Percentiles rank a stretch among this genome's conserved stretches.
Evolutionary conservation across 148 eudicot genomes (phyloP).

Genomic region (Agrostemma githago): DNA sequence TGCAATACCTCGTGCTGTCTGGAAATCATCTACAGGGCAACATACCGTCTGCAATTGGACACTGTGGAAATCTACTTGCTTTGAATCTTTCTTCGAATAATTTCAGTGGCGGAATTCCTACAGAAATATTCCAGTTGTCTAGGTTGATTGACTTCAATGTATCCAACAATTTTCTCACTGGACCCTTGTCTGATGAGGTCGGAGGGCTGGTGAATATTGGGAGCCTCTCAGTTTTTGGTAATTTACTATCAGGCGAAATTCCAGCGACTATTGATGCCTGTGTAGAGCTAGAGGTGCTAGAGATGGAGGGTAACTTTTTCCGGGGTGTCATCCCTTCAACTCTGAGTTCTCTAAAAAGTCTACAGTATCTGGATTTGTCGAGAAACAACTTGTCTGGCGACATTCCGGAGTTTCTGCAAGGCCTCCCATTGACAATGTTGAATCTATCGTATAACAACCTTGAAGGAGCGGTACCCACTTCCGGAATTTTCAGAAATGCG

Average conservation of each 20-base stretch:
- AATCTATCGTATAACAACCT: slow-evolving; percentile 33
- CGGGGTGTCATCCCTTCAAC: slow-evolving; percentile 22
- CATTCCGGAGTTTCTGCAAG: slow-evolving; percentile 28
- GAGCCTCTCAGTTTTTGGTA: slow-evolving; percentile 14
- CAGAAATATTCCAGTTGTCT: slow-evolving; percentile 25
- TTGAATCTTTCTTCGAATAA: slow-evolving; percentile 31
- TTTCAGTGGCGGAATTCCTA: slow-evolving; percentile 33
- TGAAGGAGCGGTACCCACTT: slow-evolving; percentile 36
- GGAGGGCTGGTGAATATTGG: slow-evolving; percentile 27
- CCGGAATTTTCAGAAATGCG: slow-evolving; percentile 32
- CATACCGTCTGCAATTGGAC: slow-evolving; percentile 35
- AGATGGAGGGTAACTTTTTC: slow-evolving; percentile 30
- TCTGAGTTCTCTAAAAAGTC: slow-evolving; percentile 11
- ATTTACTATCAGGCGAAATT: slow-evolving; percentile 34
- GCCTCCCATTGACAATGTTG: slow-evolving; percentile 11
- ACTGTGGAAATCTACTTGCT: slow-evolving; percentile 17
- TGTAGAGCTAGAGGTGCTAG: slow-evolving; percentile 14
- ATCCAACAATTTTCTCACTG: slow-evolving; percentile 27
- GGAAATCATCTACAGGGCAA: slow-evolving; percentile 26
- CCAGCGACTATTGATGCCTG: slow-evolving; percentile 30
- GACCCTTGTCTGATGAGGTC: slow-evolving; percentile 30
- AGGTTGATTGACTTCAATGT: slow-evolving; percentile 10
- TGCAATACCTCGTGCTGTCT: slow-evolving; percentile 12
- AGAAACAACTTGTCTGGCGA: slow-evolving; percentile 34
- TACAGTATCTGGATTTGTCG: slow-evolving; percentile 32